Percentiles rank a stretch among this genome's conserved stretches.
phyloP scores from a whole-genome alignment of 805 yeast species.

The Candida chauliodis region DNA sequence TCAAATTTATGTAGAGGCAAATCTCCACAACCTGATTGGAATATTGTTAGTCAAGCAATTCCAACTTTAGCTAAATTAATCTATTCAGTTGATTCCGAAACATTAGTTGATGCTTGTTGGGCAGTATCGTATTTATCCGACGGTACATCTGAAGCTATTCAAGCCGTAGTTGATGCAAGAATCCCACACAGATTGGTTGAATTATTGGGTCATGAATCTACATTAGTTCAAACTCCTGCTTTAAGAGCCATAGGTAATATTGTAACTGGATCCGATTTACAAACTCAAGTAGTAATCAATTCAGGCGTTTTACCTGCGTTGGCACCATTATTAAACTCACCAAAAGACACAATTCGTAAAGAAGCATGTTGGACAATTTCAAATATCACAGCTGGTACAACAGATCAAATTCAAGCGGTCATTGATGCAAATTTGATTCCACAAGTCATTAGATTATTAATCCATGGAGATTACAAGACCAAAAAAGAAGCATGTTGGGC shows the following conservation, averaged over 20 bases:
- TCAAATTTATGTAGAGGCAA: slow-evolving; percentile 96
- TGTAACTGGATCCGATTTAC: slow-evolving; percentile 94
- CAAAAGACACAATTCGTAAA: slow-evolving; percentile 89
- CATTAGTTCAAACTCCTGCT: slow-evolving; percentile 93
- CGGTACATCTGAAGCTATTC: slow-evolving; percentile 89
- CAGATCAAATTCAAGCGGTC: slow-evolving; percentile 94
- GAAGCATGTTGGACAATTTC: slow-evolving; percentile 99
- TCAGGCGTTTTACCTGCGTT: slow-evolving; percentile 88
- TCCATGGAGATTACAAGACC: slow-evolving; percentile 88
- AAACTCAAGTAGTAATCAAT: slow-evolving; percentile 92
- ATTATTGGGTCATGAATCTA: slow-evolving; percentile 76
- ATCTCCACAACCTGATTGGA: slow-evolving; percentile 96
- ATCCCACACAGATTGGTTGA: slow-evolving; percentile 94
- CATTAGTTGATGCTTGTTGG: slow-evolving; percentile 97
- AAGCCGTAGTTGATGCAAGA: slow-evolving; percentile 94
- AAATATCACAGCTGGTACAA: slow-evolving; percentile 95
- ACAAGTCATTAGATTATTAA: slow-evolving; percentile 74
- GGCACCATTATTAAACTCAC: slow-evolving; percentile 71
- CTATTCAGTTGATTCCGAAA: slow-evolving; percentile 87
- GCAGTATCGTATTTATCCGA: slow-evolving; percentile 93
- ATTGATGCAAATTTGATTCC: slow-evolving; percentile 93
- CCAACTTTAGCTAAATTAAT: slow-evolving; percentile 91
- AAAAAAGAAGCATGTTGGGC: slow-evolving; percentile 99
- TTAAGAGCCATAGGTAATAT: slow-evolving; percentile 96
- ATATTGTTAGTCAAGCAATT: slow-evolving; percentile 75